Conservation (phyloP, 345 rosid genomes). For the Gossypioides kirkii region DNA sequence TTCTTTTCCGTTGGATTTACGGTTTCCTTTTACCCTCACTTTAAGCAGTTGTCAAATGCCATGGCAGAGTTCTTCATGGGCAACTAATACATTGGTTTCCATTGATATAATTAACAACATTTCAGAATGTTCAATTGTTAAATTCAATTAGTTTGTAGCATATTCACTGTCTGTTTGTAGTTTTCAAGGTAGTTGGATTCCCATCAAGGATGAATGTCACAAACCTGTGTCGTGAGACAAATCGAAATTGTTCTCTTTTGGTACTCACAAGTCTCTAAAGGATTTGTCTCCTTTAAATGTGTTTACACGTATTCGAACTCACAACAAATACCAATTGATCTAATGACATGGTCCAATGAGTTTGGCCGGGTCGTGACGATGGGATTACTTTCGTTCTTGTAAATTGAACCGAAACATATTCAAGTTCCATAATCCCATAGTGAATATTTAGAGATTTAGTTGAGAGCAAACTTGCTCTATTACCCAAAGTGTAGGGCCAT, state of each 20-base stretch:
- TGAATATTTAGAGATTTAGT: background rate
- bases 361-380: too few relatives aligned
- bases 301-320: too few relatives aligned
- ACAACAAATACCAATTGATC: too few relatives aligned
- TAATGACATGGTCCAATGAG: too few relatives aligned
- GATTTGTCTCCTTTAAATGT: too few relatives aligned
- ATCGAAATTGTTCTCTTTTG: too few relatives aligned
- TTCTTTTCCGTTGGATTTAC: background rate
- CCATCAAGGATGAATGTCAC: background rate
- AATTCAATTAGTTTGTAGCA: background rate
- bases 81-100: background rate
- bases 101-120: background rate
- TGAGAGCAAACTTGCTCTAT: background rate
- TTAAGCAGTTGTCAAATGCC: background rate
- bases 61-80: constrained; percentile 4
- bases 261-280: too few relatives aligned
- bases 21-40: background rate
- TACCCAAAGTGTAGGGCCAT: background rate
- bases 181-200: background rate
- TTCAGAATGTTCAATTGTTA: background rate
- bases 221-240: too few relatives aligned
- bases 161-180: background rate
- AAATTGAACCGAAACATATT: background rate
- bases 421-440: background rate
- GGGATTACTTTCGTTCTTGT: too few relatives aligned